Evolutionary conservation across 1,284 basidiomycete species (phyloP).

Genomic region (Pseudozyma sp.): DNA sequence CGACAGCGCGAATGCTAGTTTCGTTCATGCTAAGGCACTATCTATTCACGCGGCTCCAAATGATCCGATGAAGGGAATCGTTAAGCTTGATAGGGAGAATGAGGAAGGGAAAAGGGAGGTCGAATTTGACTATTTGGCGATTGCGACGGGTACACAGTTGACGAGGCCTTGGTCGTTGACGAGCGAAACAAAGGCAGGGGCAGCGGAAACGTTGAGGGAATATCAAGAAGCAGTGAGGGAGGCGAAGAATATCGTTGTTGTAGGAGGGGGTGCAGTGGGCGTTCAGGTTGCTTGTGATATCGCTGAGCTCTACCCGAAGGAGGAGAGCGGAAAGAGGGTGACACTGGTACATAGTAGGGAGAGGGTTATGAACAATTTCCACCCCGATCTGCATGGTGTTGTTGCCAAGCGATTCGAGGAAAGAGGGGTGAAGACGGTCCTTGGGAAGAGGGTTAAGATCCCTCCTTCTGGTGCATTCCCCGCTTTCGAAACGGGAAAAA

Average conservation of each 20-base stretch:
- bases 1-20: constrained; percentile 33
- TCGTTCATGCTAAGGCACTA: constrained; percentile 37
- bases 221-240: constrained; percentile 52
- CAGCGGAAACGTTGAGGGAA: constrained; percentile 48
- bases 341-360: constrained; percentile 49
- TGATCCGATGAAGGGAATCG: constrained; percentile 1
- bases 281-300: constrained; percentile 66
- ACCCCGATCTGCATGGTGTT: constrained; percentile 31
- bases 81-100: constrained; percentile 21
- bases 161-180: constrained; percentile 34
- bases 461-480: constrained; percentile 21
- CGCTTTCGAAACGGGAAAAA: constrained; percentile 6
- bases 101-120: constrained; percentile 10
- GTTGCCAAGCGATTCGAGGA: constrained; percentile 21
- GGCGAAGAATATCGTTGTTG: constrained; percentile 58
- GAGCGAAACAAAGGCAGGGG: constrained; percentile 43
- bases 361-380: constrained; percentile 50
- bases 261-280: constrained; percentile 67
- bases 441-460: constrained; percentile 29
- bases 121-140: constrained; percentile 40
- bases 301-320: constrained; percentile 42
- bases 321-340: constrained; percentile 22
- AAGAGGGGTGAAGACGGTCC: constrained; percentile 9
- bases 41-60: constrained; percentile 6
- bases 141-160: constrained; percentile 44